Conservation (phyloP, 1,139 yeast genomes). For the Blastobotrys apis region DNA sequence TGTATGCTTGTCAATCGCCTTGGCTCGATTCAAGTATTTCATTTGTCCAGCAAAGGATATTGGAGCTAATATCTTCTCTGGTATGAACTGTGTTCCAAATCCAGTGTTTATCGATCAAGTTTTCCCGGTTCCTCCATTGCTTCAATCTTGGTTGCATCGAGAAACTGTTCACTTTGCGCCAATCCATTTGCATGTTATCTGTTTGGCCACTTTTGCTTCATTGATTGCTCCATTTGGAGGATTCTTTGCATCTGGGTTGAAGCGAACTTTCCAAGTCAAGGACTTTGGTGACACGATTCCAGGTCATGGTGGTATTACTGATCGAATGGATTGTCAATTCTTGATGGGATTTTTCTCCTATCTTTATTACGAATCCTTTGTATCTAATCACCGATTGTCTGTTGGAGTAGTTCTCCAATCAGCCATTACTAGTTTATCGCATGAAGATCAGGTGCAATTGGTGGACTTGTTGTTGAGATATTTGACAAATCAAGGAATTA, state of each 20-base stretch:
- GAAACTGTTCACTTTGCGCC: conserved; percentile 70
- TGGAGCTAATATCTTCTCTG: conserved; percentile 53
- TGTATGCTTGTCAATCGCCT: conserved; percentile 55
- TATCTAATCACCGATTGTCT: conserved; percentile 59
- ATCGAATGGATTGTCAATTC: conserved; percentile 96
- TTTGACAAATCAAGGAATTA: conserved; percentile 45
- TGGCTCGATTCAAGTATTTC: conserved; percentile 66
- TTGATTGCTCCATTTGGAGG: conserved; percentile 99
- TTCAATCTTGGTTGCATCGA: conserved; percentile 45
- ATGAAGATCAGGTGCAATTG: conserved; percentile 62
- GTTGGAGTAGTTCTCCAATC: conserved; percentile 72
- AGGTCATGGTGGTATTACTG: conserved; percentile 98
- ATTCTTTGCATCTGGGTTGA: conserved; percentile 92
- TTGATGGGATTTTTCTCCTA: conserved; percentile 95
- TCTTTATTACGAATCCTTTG: conserved; percentile 86
- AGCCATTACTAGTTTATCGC: conserved; percentile 65
- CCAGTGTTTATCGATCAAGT: conserved; percentile 82
- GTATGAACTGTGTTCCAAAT: conserved; percentile 73
- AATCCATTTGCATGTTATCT: conserved; percentile 80
- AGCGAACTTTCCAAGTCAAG: conserved; percentile 93
- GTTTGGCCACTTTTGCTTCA: conserved; percentile 91
- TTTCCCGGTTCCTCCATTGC: conserved; percentile 66
- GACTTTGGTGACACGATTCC: conserved; percentile 92
- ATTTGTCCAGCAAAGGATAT: conserved; percentile 82
- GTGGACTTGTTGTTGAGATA: conserved; percentile 59